Base-by-base conservation (phyloP, 1,284 basidiomycete genomes). In the Albatrellus sp. region DNA sequence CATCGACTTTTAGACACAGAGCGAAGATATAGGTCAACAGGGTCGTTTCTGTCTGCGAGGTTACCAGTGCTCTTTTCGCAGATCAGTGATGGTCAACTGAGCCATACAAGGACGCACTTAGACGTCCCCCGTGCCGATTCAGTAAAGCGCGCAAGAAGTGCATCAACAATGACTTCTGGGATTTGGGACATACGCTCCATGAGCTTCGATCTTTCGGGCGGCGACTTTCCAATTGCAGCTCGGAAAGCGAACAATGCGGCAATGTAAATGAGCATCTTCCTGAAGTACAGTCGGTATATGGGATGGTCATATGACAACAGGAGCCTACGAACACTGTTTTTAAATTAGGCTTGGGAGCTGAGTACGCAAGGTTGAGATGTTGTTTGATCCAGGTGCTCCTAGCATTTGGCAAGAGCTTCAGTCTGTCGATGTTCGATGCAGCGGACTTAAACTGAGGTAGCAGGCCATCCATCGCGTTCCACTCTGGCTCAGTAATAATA, bases 1-100 rank as follows among this genome's bases (percentile, higher is more conserved):
- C 73, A 52, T 94, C 90, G 8, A 89, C 59, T 35, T 74, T 77
- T 20, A 94, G 72, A 56, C 82, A 88, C 0, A 92, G 65, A 0
- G 85, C 79, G 51, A 91, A 82, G 57, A 90, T 73, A 56, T 90
- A 76, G 1, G 84, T 76, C 39, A 90, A 61, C 1, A 94, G 66
- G 53, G 75, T 76, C 4, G 80, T 80, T 56, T 84, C 73, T 32
- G 71, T 80, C 45, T 75, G 70, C 3, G 79, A 70, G 1, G 91
- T 94, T 30, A 79, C 66, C 43, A 73, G 68, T n/a, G 73, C 65
- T 48, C 82, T 88, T 54, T 16, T 47, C 13, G 7, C 10, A 30
- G n/a, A 33, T 46, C n/a, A 46, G 34, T 30, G n/a, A 36, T 31
- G 12, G 32, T 13, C 37, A 12, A 20, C 28, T 2, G 12, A 31